phyloP scores from a whole-genome alignment of 2,329 filamentous ascomycete species.

The Orbilia blumenaviensis region DNA sequence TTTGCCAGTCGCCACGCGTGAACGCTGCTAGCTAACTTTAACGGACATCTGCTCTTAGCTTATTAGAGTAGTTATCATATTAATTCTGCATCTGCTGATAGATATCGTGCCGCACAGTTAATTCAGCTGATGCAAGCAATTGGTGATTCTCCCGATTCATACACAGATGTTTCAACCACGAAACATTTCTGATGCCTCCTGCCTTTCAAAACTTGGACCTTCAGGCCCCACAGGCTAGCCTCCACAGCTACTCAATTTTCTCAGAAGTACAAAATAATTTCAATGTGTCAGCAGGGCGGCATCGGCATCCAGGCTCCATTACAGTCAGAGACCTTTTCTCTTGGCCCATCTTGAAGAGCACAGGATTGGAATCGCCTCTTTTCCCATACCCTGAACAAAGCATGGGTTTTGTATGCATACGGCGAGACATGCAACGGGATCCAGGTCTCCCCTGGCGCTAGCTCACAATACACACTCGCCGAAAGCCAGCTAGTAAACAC shows the following conservation, averaged over 20 bases:
- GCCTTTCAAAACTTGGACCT: background rate
- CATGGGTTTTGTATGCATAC: conserved; percentile 13
- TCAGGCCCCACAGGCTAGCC: conserved; percentile 30
- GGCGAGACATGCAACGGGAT: conserved; percentile 15
- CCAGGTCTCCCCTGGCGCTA: background rate
- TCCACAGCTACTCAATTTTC: background rate
- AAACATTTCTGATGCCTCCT: background rate
- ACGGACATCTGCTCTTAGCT: too few species aligned
- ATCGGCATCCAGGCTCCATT: conserved; percentile 4
- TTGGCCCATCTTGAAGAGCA: conserved; percentile 14
- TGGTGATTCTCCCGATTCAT: background rate
- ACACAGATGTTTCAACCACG: background rate
- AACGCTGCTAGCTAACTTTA: background rate
- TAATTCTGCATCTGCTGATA: background rate
- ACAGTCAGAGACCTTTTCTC: background rate
- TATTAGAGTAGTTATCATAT: too few species aligned
- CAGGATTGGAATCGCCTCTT: conserved; percentile 12
- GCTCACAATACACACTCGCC: background rate
- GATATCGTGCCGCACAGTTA: conserved; percentile 22
- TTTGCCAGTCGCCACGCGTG: conserved; percentile 1
- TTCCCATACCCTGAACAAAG: conserved; percentile 17
- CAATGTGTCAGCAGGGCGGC: conserved; percentile 16
- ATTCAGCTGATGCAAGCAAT: background rate
- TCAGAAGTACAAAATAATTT: conserved; percentile 5
- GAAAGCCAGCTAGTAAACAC: too few species aligned